Base-by-base conservation (phyloP, 805 yeast species). In the Ogataea nonfermentans region DNA sequence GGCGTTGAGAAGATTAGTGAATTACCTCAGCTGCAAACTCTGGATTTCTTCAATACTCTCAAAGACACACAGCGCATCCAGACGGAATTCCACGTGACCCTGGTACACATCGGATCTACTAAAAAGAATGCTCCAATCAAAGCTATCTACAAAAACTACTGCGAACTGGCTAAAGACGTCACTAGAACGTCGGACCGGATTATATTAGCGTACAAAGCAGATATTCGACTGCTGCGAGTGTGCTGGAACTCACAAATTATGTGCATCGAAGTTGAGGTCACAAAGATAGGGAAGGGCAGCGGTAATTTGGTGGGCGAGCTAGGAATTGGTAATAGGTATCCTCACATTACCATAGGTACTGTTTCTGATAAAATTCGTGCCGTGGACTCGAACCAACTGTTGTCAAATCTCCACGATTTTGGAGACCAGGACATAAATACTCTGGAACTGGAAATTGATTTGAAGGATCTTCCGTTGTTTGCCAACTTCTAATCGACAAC, bases 301-400 rank as follows among this genome's bases (percentile, higher is more conserved):
- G 40, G 34, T 8, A 37, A 49, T 22, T 37, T 19, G 11, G n/a
- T 41, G 28, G 40, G 45, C 9, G 24, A 34, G 10, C 23, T 59
- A 4, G 51, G 53, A n/a, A 36, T 61, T 7, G 67, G 69, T 0
- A 76, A 78, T 41, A 57, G 62, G 37, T 57, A 60, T 43, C 68
- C 83, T 0, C 97, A 90, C 56, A 74, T 89, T 29, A 90, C 97
- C 0, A 54, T 87, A 10, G 95, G 90, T 0, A 75, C 86, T 0
- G 53, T 64, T 2, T 51, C 65, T 1, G 65, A 66, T 0, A 61
- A 61, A 0, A 66, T 73, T 3, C 65, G 60, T 36, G 79, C 93
- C 0, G 56, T 66, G 16, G 74, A 76, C 47, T 74, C 90, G 1
- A 79, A 81, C 44, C 47, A 29, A 3, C 49, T 70, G 48, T 42